These are phyloP conservation scores for Castanea mollissima DNA, from an alignment of 306 rosid species.

Conservation along the genomic window DNA sequence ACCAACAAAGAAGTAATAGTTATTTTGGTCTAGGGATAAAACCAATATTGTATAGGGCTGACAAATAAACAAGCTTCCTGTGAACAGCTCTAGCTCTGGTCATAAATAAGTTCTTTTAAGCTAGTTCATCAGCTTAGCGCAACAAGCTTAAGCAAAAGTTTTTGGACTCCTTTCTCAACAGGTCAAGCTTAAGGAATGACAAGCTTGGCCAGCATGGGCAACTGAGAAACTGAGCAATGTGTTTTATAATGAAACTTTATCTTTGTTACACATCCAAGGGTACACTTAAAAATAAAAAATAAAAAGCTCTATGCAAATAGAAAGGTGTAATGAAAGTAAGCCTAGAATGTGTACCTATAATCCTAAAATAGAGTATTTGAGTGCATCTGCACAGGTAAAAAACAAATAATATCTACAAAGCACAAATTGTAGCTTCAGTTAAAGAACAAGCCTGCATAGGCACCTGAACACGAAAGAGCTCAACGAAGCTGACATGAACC, in stretches of 20 bases:
- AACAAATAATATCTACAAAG: not conserved
- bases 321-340: not conserved
- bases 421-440: not conserved
- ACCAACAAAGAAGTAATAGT: not conserved
- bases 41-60: not conserved
- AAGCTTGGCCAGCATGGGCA: not conserved
- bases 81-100: not conserved
- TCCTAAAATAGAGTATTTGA: not conserved
- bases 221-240: not conserved
- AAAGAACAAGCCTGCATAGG: not conserved
- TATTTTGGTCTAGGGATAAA: not conserved
- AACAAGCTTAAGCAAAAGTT: not conserved
- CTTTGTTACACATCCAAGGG: not conserved
- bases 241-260: not conserved
- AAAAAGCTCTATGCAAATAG: not conserved
- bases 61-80: not conserved
- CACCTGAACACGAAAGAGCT: not conserved
- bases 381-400: not conserved
- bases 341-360: not conserved
- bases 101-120: not conserved
- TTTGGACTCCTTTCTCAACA: conserved; percentile 10
- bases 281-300: not conserved
- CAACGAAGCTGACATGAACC: not conserved
- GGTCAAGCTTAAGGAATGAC: conserved; percentile 16
- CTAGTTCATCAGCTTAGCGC: not conserved